These are phyloP conservation scores for Penicillium aurantiogriseum DNA, from an alignment of 2,329 filamentous ascomycete genomes.

Conservation along the genomic window DNA sequence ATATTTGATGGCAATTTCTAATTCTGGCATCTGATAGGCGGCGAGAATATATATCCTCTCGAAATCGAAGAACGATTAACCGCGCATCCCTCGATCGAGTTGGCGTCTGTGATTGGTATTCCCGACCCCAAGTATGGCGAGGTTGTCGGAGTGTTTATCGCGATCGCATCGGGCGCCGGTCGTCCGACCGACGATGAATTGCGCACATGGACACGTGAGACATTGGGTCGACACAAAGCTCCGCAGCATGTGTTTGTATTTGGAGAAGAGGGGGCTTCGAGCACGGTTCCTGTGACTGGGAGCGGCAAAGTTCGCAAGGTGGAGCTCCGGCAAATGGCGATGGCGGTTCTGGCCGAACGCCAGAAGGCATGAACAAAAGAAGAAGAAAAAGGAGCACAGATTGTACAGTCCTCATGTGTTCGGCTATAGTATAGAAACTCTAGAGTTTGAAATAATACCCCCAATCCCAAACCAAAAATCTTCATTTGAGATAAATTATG, in stretches of 20 bases:
- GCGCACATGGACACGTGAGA: constrained; percentile 61
- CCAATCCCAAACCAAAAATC: background rate
- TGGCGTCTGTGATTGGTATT: constrained; percentile 69
- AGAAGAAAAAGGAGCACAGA: background rate
- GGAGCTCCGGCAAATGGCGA: constrained; percentile 51
- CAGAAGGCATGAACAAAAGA: background rate
- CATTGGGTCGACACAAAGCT: constrained; percentile 65
- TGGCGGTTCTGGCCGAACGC: constrained; percentile 42
- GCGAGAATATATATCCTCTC: constrained; percentile 71
- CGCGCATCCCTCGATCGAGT: constrained; percentile 59
- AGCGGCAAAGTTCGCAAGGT: constrained; percentile 69
- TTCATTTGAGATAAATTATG: background rate
- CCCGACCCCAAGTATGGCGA: constrained; percentile 71
- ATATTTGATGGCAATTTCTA: constrained; percentile 4
- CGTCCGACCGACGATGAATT: constrained; percentile 55
- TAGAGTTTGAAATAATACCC: constrained; percentile 3
- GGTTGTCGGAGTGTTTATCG: constrained; percentile 65
- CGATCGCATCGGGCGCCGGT: constrained; percentile 30
- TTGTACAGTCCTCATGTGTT: background rate
- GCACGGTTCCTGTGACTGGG: constrained; percentile 63
- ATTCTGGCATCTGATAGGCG: constrained; percentile 45
- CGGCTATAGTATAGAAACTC: background rate
- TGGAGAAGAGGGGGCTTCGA: constrained; percentile 57
- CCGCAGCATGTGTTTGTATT: constrained; percentile 75
- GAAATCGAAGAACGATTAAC: constrained; percentile 74